Conservation (phyloP, 192 early-diverging fungal genomes). For the Coemansia sp. region DNA sequence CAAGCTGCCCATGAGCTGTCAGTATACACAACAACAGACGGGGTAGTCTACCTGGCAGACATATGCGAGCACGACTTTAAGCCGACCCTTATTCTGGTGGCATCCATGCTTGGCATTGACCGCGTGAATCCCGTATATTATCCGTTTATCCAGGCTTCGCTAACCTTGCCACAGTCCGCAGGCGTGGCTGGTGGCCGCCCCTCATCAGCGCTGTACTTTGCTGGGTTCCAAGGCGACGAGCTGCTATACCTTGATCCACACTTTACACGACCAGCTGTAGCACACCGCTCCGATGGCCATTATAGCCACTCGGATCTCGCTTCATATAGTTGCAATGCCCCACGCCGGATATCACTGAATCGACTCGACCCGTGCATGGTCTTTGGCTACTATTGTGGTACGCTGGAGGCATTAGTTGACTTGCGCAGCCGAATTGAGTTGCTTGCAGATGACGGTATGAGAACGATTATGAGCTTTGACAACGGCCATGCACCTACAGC, state of each 20-base stretch:
- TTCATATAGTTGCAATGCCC: slow-evolving; percentile 80
- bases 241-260: slow-evolving; percentile 95
- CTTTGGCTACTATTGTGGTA: slow-evolving; percentile 74
- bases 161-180: slow-evolving; percentile 73
- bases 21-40: slow-evolving; percentile 80
- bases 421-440: slow-evolving; percentile 45
- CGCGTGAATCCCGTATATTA: slow-evolving; percentile 87
- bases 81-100: slow-evolving; percentile 81
- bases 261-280: slow-evolving; percentile 67
- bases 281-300: slow-evolving; percentile 9
- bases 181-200: slow-evolving; percentile 96
- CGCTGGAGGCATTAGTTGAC: slow-evolving; percentile 35
- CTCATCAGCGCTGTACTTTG: slow-evolving; percentile 93
- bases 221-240: slow-evolving; percentile 75
- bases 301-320: slow-evolving; percentile 60
- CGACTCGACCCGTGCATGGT: slow-evolving; percentile 93
- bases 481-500: slow-evolving; percentile 33
- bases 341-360: slow-evolving; percentile 71
- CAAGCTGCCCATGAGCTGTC: slow-evolving; percentile 50
- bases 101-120: slow-evolving; percentile 89
- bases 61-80: slow-evolving; percentile 49
- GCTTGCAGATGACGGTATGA: slow-evolving; percentile 42
- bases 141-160: slow-evolving; percentile 62
- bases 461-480: slow-evolving; percentile 40
- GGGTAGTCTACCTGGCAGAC: slow-evolving; percentile 69